phyloP scores from a whole-genome alignment of 2,329 filamentous ascomycete genomes.

The Fusarium sterilihyphosum region DNA sequence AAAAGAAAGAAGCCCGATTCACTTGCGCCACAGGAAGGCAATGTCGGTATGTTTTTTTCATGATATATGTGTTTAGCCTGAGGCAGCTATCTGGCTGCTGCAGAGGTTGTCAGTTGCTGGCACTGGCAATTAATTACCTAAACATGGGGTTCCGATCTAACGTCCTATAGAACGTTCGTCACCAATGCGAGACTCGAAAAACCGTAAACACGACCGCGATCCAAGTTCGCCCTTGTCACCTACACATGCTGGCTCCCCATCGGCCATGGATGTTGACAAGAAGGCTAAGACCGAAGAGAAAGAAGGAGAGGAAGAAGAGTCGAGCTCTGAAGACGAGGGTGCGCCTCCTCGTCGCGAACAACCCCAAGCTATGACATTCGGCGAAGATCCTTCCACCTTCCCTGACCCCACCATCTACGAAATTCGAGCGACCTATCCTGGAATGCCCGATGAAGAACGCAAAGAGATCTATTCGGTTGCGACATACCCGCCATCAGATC shows the following conservation, averaged over 20 bases:
- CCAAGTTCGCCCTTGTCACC: conserved; percentile 70
- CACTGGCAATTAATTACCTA: conserved; percentile 3
- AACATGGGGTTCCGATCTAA: conserved; percentile 17
- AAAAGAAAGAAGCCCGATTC: conserved; percentile 81
- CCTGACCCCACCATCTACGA: conserved; percentile 94
- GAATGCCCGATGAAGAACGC: conserved; percentile 86
- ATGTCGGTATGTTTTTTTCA: conserved; percentile 42
- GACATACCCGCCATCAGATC: conserved; percentile 80
- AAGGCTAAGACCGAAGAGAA: conserved; percentile 54
- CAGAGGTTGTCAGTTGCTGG: conserved; percentile 5
- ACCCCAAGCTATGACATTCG: conserved; percentile 88
- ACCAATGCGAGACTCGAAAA: conserved; percentile 62
- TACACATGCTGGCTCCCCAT: conserved; percentile 60
- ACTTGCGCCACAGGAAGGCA: conserved; percentile 61
- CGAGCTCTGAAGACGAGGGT: conserved; percentile 68
- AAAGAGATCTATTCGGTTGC: conserved; percentile 90
- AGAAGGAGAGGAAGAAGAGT: conserved; percentile 49
- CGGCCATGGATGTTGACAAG: conserved; percentile 68
- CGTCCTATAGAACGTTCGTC: conserved; percentile 61
- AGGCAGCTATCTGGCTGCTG: background rate
- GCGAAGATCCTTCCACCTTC: conserved; percentile 90
- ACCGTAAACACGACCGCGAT: conserved; percentile 60
- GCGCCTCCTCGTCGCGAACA: conserved; percentile 70
- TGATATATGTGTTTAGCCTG: background rate
- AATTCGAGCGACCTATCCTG: conserved; percentile 77